Evolutionary conservation across 306 rosid genomes (phyloP), one percentile per base, ranked within the genome.

Genomic region (Ammopiptanthus mongolicus): DNA sequence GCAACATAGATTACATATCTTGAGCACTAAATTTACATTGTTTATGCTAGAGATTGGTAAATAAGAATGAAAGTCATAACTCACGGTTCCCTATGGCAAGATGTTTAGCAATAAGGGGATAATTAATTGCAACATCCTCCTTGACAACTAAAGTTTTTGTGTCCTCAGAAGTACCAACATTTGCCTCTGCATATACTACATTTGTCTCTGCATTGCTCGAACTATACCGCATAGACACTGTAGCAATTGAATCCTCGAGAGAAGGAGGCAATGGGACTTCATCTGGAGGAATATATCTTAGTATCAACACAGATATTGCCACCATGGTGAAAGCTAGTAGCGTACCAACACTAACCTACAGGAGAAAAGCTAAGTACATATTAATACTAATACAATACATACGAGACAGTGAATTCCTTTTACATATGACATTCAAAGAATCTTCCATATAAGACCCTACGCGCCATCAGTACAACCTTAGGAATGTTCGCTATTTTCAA

Each of bases 281-380:
- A 74, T 84, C 77, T 5, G 98, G 98, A 61, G 98, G 97, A 73
- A 91, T 90, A 65, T 94, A 94, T 90, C 98, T 86, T 60, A 94
- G 88, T 77, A 94, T 88, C 87, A 94, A 77, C 18, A 94, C 88
- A 33, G 87, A 94, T 73, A 87, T 18, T 15, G 98, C 96, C 44
- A 94, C 98, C 90, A 83, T 79, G 61, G 93, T 86, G 82, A 94
- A 94, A 25, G 98, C 98, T 69, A 90, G 82, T 74, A 94, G 96
- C 1, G 98, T 94, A 56, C 98, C 98, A 34, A 94, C 97, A 74
- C 98, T 94, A 37, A 94, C 98, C 98, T 94, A 89, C 79, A 83
- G 4, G 8, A 55, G 33, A 75, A 53, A 77, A 63, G 68, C 10
- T 25, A 71, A 69, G 62, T 65, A 55, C 78, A 62, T 14, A 25